These are phyloP conservation scores for Pterulicium gracile DNA, from an alignment of 1,284 basidiomycete species.

Conservation along the genomic window DNA sequence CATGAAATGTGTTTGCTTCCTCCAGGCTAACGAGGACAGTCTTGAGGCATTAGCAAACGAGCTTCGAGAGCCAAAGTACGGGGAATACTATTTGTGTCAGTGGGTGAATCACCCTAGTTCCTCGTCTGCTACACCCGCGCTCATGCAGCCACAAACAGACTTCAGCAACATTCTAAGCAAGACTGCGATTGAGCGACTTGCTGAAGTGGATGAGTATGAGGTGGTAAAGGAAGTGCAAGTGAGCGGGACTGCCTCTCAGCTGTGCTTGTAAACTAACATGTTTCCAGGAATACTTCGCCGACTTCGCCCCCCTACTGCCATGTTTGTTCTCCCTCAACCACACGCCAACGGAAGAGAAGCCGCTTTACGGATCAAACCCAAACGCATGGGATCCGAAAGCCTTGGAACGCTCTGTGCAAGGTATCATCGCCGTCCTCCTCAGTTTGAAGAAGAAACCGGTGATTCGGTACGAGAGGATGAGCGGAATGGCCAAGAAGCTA, in stretches of 20 bases:
- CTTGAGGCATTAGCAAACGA: conserved; percentile 79
- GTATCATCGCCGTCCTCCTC: conserved; percentile 81
- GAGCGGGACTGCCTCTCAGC: conserved; percentile 13
- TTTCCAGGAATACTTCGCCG: conserved; percentile 85
- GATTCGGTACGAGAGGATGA: conserved; percentile 94
- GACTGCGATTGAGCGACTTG: conserved; percentile 84
- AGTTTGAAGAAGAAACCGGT: conserved; percentile 94
- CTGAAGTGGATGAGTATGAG: conserved; percentile 93
- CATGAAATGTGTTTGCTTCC: conserved; percentile 93
- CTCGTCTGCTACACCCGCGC: conserved; percentile 10
- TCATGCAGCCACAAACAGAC: conserved; percentile 38
- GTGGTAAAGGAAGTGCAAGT: conserved; percentile 96
- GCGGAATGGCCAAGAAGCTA: conserved; percentile 82
- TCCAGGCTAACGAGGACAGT: conserved; percentile 74
- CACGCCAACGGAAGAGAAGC: conserved; percentile 46
- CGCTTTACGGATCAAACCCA: conserved; percentile 60
- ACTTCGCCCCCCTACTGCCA: conserved; percentile 83
- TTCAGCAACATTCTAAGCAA: conserved; percentile 94
- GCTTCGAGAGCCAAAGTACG: conserved; percentile 84
- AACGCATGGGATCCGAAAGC: conserved; percentile 66
- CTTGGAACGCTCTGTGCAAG: conserved; percentile 71
- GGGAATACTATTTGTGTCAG: conserved; percentile 96
- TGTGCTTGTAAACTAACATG: conserved; percentile 4
- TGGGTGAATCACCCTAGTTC: conserved; percentile 42
- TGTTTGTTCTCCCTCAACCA: conserved; percentile 87